phyloP scores from a whole-genome alignment of 164 flowering plant species.

The Litsea cubeba region DNA sequence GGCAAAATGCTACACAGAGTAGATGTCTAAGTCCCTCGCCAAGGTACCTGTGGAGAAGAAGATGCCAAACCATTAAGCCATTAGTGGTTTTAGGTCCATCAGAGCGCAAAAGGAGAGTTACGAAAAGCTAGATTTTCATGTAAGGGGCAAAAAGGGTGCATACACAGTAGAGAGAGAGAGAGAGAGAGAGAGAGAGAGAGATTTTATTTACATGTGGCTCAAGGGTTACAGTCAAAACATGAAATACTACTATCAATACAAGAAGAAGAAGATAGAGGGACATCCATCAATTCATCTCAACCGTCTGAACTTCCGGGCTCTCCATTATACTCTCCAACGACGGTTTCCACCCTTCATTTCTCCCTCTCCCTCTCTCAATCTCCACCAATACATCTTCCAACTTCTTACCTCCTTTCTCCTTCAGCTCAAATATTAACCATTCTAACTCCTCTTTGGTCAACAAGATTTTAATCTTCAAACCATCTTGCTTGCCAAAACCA shows the following conservation, averaged over 20 bases:
- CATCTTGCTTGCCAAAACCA: constrained; percentile 12
- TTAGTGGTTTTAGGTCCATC: too few relatives aligned
- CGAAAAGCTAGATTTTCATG: too few relatives aligned
- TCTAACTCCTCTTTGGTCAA: constrained; percentile 59
- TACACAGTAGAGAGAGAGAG: too few relatives aligned
- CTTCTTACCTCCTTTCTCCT: constrained; percentile 29
- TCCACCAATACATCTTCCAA: constrained; percentile 50
- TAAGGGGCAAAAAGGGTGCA: too few relatives aligned
- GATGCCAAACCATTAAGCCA: too few relatives aligned
- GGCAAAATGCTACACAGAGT: too few relatives aligned
- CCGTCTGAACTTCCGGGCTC: constrained; percentile 32
- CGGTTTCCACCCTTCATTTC: constrained; percentile 44
- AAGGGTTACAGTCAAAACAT: neutral
- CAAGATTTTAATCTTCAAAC: constrained; percentile 49
- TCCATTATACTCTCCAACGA: constrained; percentile 61
- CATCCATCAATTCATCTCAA: constrained; percentile 32
- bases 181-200: too few relatives aligned
- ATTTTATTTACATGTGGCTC: neutral
- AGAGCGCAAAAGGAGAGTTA: too few relatives aligned
- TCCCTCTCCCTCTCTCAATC: constrained; percentile 41
- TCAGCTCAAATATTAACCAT: constrained; percentile 42
- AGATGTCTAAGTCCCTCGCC: too few relatives aligned
- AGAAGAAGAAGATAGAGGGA: neutral
- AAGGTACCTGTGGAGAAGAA: too few relatives aligned
- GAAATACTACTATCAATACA: too few relatives aligned